These are phyloP conservation scores for Fusarium domesticum DNA, from an alignment of 2,329 filamentous ascomycete species.

Conservation along the genomic window DNA sequence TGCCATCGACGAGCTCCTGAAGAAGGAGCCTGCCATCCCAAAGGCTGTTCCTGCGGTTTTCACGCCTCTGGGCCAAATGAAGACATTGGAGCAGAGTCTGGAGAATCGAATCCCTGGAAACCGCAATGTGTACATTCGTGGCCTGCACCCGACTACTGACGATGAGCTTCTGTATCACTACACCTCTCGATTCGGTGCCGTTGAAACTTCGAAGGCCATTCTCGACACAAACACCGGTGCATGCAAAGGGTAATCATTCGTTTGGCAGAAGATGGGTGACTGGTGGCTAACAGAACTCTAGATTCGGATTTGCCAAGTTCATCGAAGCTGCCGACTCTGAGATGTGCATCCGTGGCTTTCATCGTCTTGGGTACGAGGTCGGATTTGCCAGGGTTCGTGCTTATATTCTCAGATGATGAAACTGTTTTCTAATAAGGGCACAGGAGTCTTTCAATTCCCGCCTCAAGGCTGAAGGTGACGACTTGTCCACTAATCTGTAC, in stretches of 20 bases:
- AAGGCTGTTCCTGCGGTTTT: slow-evolving; percentile 86
- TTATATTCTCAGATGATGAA: background rate
- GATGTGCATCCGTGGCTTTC: slow-evolving; percentile 93
- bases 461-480: slow-evolving; percentile 92
- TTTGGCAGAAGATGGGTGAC: background rate
- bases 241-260: slow-evolving; percentile 77
- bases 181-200: slow-evolving; percentile 82
- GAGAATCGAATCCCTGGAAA: slow-evolving; percentile 90
- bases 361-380: slow-evolving; percentile 91
- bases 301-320: slow-evolving; percentile 97
- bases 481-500: slow-evolving; percentile 89
- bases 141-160: slow-evolving; percentile 90
- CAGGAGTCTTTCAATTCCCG: slow-evolving; percentile 98
- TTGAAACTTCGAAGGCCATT: slow-evolving; percentile 97
- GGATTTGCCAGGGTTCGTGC: slow-evolving; percentile 82
- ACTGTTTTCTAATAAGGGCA: slow-evolving; percentile 3
- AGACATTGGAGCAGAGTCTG: slow-evolving; percentile 89
- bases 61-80: slow-evolving; percentile 78
- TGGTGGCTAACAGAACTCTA: slow-evolving; percentile 37
- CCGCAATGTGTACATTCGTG: slow-evolving; percentile 97
- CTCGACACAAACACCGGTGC: slow-evolving; percentile 90
- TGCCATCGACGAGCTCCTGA: slow-evolving; percentile 61
- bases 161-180: slow-evolving; percentile 84
- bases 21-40: slow-evolving; percentile 79
- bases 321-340: slow-evolving; percentile 83